These are phyloP conservation scores for Mycena galopus DNA, from an alignment of 768 basidiomycete species.

Conservation along the genomic window DNA sequence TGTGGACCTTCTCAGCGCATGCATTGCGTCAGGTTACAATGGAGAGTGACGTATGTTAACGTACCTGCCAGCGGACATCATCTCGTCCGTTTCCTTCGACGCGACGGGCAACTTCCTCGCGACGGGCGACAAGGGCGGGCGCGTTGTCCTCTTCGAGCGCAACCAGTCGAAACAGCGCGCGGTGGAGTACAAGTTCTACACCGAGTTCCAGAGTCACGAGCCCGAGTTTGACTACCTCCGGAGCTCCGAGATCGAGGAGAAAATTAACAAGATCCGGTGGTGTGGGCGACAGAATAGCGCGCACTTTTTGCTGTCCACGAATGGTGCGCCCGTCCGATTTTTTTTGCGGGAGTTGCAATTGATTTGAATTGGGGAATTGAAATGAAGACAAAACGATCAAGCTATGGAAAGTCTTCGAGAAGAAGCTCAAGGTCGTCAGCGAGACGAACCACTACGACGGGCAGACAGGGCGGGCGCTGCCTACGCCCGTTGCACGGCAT, in stretches of 20 bases:
- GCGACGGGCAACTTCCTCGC: slow-evolving; percentile 99
- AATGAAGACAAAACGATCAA: slow-evolving; percentile 98
- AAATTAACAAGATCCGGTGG: slow-evolving; percentile 99
- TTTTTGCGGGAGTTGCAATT: background rate
- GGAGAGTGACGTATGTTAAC: background rate
- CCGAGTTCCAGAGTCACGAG: slow-evolving; percentile 99
- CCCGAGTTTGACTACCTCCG: slow-evolving; percentile 99
- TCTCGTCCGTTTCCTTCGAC: slow-evolving; percentile 99
- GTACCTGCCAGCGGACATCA: slow-evolving; percentile 89
- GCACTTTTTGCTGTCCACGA: slow-evolving; percentile 96
- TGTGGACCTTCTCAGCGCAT: slow-evolving; percentile 22
- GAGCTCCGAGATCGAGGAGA: slow-evolving; percentile 99
- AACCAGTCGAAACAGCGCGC: slow-evolving; percentile 97
- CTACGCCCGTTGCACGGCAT: slow-evolving; percentile 67
- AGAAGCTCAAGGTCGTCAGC: slow-evolving; percentile 92
- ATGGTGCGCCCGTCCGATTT: slow-evolving; percentile 70
- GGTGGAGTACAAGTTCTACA: slow-evolving; percentile 99
- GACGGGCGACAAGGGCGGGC: slow-evolving; percentile 99
- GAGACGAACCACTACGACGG: slow-evolving; percentile 95
- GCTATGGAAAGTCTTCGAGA: slow-evolving; percentile 99
- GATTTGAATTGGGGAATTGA: slow-evolving; percentile 13
- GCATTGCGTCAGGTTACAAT: background rate
- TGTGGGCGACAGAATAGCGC: slow-evolving; percentile 97
- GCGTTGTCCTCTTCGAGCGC: slow-evolving; percentile 98
- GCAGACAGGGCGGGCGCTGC: slow-evolving; percentile 64